phyloP scores from a whole-genome alignment of 1,284 basidiomycete species.

The Ustilago curta region DNA sequence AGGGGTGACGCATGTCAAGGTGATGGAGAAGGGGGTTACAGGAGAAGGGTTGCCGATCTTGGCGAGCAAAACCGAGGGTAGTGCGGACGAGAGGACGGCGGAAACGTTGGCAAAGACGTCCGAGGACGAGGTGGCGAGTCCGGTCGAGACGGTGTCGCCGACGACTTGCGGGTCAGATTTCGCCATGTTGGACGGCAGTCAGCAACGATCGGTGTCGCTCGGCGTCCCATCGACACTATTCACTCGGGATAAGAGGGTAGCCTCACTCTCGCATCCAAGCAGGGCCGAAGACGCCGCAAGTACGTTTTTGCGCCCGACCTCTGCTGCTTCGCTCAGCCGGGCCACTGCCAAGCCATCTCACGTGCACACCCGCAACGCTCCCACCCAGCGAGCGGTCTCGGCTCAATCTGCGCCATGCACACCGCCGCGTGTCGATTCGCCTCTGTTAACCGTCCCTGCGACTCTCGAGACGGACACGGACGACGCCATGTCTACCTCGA shows the following conservation, averaged over 20 bases:
- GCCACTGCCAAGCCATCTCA: conserved; percentile 1
- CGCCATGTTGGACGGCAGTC: background rate
- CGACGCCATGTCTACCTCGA: conserved; percentile 28
- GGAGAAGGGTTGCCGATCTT: conserved; percentile 47
- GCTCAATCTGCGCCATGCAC: conserved; percentile 48
- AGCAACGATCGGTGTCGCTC: conserved; percentile 14
- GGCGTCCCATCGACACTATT: conserved; percentile 22
- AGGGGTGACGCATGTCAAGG: conserved; percentile 39
- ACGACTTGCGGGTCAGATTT: conserved; percentile 8
- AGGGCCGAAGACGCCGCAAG: background rate
- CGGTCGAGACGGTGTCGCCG: conserved; percentile 11
- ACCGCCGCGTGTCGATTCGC: conserved; percentile 42
- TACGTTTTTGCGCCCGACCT: conserved; percentile 17
- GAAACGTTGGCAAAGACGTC: conserved; percentile 30
- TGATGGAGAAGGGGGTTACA: conserved; percentile 41
- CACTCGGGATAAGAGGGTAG: conserved; percentile 44
- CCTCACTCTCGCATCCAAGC: conserved; percentile 42
- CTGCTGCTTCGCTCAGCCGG: conserved; percentile 19
- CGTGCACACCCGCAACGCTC: background rate
- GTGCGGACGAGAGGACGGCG: conserved; percentile 26
- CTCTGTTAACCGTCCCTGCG: background rate
- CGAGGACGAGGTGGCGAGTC: conserved; percentile 19
- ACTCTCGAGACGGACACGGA: conserved; percentile 11
- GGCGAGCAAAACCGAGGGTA: conserved; percentile 30
- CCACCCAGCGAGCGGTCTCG: conserved; percentile 15